These are phyloP conservation scores for Trichoderma cornu-damae DNA, from an alignment of 2,329 filamentous ascomycete species.

Conservation along the genomic window DNA sequence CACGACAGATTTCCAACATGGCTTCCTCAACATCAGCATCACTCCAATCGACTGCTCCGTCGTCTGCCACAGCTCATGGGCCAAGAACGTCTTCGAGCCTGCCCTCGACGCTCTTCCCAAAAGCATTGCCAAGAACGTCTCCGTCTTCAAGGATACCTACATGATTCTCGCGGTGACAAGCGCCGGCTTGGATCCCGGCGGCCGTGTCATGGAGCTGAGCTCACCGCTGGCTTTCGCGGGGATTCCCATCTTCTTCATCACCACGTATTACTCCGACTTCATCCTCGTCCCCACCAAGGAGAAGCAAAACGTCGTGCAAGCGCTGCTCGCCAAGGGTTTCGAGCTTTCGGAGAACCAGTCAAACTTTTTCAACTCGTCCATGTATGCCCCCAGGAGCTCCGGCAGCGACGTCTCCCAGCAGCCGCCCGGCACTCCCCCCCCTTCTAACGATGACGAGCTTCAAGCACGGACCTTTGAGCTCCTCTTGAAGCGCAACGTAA, in stretches of 20 bases:
- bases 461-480: conserved; percentile 76
- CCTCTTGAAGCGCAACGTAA: conserved; percentile 71
- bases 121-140: conserved; percentile 50
- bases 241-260: conserved; percentile 97
- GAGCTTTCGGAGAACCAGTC: conserved; percentile 71
- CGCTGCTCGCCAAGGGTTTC: conserved; percentile 75
- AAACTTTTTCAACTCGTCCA: conserved; percentile 56
- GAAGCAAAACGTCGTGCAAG: conserved; percentile 67
- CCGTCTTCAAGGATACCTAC: conserved; percentile 77
- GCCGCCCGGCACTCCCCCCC: conserved; percentile 66
- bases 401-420: conserved; percentile 28
- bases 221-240: conserved; percentile 85
- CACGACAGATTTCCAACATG: conserved; percentile 53
- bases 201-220: conserved; percentile 85
- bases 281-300: conserved; percentile 80
- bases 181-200: conserved; percentile 84
- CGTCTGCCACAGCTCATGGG: conserved; percentile 74
- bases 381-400: conserved; percentile 31
- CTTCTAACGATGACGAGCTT: conserved; percentile 71
- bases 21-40: conserved; percentile 89
- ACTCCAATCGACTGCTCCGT: conserved; percentile 91
- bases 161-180: conserved; percentile 86
- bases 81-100: conserved; percentile 69
- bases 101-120: conserved; percentile 59
- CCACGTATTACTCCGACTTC: conserved; percentile 96